Evolutionary conservation across 139 green algal genomes (phyloP).

Genomic region (Penium margaritaceum): DNA sequence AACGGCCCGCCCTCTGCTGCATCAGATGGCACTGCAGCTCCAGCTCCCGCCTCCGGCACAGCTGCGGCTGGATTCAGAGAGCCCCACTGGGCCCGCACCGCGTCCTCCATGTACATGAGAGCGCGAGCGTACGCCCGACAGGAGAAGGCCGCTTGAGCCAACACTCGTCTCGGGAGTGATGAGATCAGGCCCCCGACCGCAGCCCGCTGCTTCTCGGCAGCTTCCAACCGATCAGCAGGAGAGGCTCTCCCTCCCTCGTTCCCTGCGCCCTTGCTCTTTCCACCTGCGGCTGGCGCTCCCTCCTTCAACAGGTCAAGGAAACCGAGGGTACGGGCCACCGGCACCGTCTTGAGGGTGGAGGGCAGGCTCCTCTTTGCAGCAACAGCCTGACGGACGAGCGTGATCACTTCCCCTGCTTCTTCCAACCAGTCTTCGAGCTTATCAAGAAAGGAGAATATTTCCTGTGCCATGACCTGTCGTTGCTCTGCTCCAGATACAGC

Average conservation of each 20-base stretch:
- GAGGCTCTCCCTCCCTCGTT: neutral
- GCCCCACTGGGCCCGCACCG: slow-evolving; percentile 59
- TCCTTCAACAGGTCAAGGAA: neutral
- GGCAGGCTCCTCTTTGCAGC: no score
- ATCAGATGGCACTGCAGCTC: neutral
- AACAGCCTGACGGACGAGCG: no score
- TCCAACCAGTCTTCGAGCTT: no score
- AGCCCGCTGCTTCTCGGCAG: slow-evolving; percentile 52
- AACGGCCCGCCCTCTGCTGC: neutral
- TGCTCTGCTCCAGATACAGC: no score
- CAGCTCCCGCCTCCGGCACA: neutral
- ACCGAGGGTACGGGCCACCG: slow-evolving; percentile 17
- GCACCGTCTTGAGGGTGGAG: no score
- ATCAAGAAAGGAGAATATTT: no score
- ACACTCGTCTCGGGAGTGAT: neutral
- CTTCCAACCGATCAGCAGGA: neutral
- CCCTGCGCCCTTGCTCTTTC: neutral
- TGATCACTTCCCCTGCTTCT: no score
- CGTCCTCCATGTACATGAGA: slow-evolving; percentile 76
- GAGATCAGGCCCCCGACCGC: slow-evolving; percentile 23
- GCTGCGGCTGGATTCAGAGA: slow-evolving; percentile 64
- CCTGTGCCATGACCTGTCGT: no score
- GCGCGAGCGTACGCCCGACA: slow-evolving; percentile 75
- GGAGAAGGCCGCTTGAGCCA: slow-evolving; percentile 31
- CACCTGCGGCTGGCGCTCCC: neutral